Conservation (phyloP, 805 yeast species). For the Ogataea ramenticola region DNA sequence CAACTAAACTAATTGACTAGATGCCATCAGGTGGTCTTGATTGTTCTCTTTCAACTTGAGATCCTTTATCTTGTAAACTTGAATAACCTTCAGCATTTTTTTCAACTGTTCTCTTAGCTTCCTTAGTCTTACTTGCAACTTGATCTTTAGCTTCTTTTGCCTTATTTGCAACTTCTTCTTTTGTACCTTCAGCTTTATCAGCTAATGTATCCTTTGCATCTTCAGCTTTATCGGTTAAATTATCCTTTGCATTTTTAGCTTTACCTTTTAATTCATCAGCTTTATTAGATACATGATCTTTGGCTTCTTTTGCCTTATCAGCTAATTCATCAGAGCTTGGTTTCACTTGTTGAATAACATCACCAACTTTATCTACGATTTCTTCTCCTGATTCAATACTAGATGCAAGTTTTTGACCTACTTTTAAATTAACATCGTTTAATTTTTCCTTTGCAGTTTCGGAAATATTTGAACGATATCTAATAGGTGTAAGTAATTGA, state of each 20-base stretch:
- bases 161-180: neutral
- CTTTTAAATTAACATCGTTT: conserved; percentile 19
- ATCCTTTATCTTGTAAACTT: conserved; percentile 36
- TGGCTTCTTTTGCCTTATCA: too few relatives aligned
- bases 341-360: conserved; percentile 6
- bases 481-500: neutral
- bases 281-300: too few relatives aligned
- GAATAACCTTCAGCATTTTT: conserved; percentile 25
- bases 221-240: conserved; percentile 1
- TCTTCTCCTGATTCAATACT: conserved; percentile 32
- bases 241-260: neutral
- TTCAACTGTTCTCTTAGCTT: neutral
- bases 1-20: too few relatives aligned
- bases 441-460: conserved; percentile 19
- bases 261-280: too few relatives aligned
- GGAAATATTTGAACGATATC: neutral
- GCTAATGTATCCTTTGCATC: conserved; percentile 4
- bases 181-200: conserved; percentile 5
- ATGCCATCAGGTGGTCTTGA: conserved; percentile 41
- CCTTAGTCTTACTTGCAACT: neutral
- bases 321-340: too few relatives aligned
- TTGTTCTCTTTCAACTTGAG: conserved; percentile 35
- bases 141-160: neutral
- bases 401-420: conserved; percentile 34
- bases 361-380: conserved; percentile 7